Base-by-base conservation (phyloP, 2,329 filamentous ascomycete species). In the Diaporthe helianthi region DNA sequence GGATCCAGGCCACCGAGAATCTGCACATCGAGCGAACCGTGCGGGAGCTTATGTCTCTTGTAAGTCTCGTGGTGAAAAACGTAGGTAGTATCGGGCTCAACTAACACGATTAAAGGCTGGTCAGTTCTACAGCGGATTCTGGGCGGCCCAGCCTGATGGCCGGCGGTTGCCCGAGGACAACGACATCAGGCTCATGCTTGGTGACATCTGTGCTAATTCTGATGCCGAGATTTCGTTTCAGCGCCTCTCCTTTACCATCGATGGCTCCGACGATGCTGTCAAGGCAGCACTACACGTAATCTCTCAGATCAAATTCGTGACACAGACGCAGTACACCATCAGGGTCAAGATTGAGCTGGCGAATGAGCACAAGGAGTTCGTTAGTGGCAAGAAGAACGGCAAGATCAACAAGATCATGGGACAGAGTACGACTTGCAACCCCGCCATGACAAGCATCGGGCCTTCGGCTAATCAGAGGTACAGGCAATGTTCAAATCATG, bases 391-490 rank as follows among this genome's bases (percentile, higher is more conserved):
- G 86, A 99, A 99, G 85, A 99, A 99, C 76, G 96, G 96, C 81
- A 99, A 99, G 84, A 99, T 99, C 81, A 99, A 99, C 86, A 99
- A 99, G 86, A 99, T 99, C 77, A 99, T 99, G 96, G 96, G 95
- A 29, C 95, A 98, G 81, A 98, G 94, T 88, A 80, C 73, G 85
- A 19, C 73, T 49, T 75, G 71, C n/a, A 51, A 17, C 6, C 36
- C 60, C 15, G 17, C 29, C 38, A 24, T 31, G 26, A 7, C 12
- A 7, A 54, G 44, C 33, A 69, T 72, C 61, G 74, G 36, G 33
- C 26, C 26, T 51, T 31, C 49, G 22, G 41, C 75, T 80, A 69
- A 77, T 66, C 60, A 49, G 47, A 29, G 67, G 71, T 44, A 73
- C 68, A 90, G 89, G 89, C 86, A 98, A 97, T 75, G 96, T 99